phyloP scores from a whole-genome alignment of 75 land plant species.

The Picea glauca region DNA sequence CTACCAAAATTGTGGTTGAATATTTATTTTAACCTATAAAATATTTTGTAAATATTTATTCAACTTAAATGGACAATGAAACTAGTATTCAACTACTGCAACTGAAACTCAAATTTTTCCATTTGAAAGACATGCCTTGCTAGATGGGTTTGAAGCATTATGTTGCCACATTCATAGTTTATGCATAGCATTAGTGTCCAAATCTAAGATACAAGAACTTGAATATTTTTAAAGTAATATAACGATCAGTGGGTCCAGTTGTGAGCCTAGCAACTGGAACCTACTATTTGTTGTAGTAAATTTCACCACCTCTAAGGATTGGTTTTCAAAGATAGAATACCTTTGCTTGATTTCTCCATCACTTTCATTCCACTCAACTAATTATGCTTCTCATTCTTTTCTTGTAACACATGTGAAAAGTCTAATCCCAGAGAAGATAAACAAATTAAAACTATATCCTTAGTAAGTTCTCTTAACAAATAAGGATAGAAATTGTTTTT shows the following conservation, averaged over 20 bases:
- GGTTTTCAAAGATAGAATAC: constrained; percentile 48
- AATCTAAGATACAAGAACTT: not conserved
- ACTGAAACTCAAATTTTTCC: not conserved
- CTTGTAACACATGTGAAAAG: not conserved
- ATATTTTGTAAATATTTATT: not conserved
- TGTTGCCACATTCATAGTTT: not conserved
- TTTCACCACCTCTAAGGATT: constrained; percentile 49
- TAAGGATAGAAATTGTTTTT: not conserved
- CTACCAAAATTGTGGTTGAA: constrained; percentile 55
- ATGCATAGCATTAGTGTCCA: not conserved
- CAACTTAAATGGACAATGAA: not conserved
- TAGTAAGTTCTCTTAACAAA: not conserved
- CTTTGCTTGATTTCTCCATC: constrained; percentile 59
- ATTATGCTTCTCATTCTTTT: constrained; percentile 14
- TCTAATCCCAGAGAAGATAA: not conserved
- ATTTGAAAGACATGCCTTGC: not conserved
- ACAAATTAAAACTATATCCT: not conserved
- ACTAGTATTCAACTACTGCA: not conserved
- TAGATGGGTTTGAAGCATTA: not conserved
- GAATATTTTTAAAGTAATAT: not conserved
- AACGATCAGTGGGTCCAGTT: constrained; percentile 19
- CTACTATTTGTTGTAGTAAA: constrained; percentile 60
- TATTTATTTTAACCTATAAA: constrained; percentile 56
- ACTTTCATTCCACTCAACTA: constrained; percentile 78
- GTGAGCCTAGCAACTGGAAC: constrained; percentile 21